phyloP scores from a whole-genome alignment of 2,329 filamentous ascomycete genomes.

The Aureobasidium sp. region DNA sequence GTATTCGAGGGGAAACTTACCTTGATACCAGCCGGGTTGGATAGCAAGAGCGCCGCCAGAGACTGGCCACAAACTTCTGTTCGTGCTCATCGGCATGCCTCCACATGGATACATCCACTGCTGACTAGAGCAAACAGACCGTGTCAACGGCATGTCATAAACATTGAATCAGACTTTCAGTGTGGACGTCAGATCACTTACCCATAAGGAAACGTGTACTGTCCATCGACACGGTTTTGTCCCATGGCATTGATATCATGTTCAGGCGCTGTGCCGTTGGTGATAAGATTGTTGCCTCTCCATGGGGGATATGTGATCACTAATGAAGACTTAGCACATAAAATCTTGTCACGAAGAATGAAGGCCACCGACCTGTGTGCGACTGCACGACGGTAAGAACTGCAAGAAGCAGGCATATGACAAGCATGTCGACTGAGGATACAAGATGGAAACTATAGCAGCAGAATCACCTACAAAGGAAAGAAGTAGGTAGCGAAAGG shows the following conservation, averaged over 20 bases:
- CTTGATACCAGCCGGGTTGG: slow-evolving; percentile 94
- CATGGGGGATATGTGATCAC: slow-evolving; percentile 81
- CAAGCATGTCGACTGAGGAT: neutral
- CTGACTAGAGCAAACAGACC: slow-evolving; percentile 49
- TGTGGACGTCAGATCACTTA: neutral
- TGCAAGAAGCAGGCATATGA: neutral
- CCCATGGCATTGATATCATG: slow-evolving; percentile 39
- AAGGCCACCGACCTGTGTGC: neutral
- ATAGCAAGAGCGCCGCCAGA: slow-evolving; percentile 79
- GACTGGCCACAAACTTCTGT: slow-evolving; percentile 81
- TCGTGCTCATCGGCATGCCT: slow-evolving; percentile 66
- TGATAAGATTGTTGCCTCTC: slow-evolving; percentile 78
- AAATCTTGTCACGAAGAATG: neutral
- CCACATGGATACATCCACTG: slow-evolving; percentile 95
- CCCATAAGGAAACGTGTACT: slow-evolving; percentile 60
- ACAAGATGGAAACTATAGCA: neutral
- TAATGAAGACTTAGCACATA: slow-evolving; percentile 52
- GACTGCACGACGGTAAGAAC: neutral
- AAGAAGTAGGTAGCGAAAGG: neutral
- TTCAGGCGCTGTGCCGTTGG: slow-evolving; percentile 51
- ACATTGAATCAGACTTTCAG: neutral
- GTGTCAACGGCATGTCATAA: neutral
- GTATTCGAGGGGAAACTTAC: neutral
- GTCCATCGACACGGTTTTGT: slow-evolving; percentile 38
- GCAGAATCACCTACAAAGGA: neutral